These are phyloP conservation scores for Wickerhamomyces ciferrii DNA, from an alignment of 805 yeast genomes.

Conservation along the genomic window DNA sequence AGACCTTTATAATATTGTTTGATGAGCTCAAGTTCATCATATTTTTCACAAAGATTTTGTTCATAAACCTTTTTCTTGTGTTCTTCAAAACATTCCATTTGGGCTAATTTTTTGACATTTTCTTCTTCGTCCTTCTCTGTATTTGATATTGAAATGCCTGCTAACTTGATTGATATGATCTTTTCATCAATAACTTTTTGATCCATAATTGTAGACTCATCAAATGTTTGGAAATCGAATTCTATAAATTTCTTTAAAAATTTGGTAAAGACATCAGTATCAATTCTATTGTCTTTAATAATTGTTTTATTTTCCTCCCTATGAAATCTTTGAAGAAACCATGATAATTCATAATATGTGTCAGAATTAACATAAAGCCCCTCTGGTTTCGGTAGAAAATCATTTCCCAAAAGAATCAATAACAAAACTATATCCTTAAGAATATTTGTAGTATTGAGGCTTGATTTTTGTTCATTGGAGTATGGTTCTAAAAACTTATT, in stretches of 20 bases:
- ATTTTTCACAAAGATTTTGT: constrained; percentile 30
- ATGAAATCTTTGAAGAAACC: constrained; percentile 57
- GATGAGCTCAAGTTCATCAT: too few relatives aligned
- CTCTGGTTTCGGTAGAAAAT: constrained; percentile 90
- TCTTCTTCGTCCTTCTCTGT: not conserved
- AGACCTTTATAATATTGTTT: constrained; percentile 82
- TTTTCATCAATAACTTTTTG: not conserved
- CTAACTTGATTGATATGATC: not conserved
- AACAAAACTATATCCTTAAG: constrained; percentile 83
- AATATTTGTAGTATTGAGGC: constrained; percentile 34
- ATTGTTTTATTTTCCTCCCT: constrained; percentile 55
- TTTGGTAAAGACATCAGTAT: constrained; percentile 46
- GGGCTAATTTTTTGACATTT: not conserved
- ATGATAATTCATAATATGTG: constrained; percentile 77
- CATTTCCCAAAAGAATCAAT: constrained; percentile 91
- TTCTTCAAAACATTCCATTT: not conserved
- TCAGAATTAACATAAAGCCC: constrained; percentile 83
- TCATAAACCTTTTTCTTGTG: constrained; percentile 34
- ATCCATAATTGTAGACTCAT: not conserved
- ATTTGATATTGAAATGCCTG: not conserved
- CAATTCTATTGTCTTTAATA: not conserved
- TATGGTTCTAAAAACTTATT: constrained; percentile 76
- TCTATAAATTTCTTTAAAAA: constrained; percentile 72
- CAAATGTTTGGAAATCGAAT: constrained; percentile 2
- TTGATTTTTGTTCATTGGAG: constrained; percentile 68